Conservation (phyloP, 371 early-diverging fungal species). For the Mortierella sp. region DNA sequence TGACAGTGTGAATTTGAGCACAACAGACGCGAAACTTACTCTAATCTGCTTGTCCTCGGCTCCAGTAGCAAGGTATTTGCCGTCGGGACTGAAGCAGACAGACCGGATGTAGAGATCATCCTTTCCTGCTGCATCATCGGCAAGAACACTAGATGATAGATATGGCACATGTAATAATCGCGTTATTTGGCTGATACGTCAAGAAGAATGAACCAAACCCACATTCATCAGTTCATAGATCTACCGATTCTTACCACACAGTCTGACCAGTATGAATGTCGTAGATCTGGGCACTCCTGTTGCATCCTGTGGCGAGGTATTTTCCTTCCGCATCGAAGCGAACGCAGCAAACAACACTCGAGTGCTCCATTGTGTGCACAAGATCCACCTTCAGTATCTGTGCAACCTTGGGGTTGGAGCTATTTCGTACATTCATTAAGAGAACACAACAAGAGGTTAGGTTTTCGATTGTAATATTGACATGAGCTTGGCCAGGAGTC, state of each 20-base stretch:
- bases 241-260: slow-evolving; percentile 68
- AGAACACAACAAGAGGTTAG: no score
- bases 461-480: no score
- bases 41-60: slow-evolving; percentile 98
- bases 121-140: slow-evolving; percentile 81
- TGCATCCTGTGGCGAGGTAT: slow-evolving; percentile 96
- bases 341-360: slow-evolving; percentile 96
- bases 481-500: no score
- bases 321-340: slow-evolving; percentile 94
- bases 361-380: slow-evolving; percentile 89
- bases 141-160: slow-evolving; percentile 69
- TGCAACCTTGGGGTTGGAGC: slow-evolving; percentile 83
- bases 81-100: slow-evolving; percentile 97
- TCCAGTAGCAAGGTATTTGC: slow-evolving; percentile 93
- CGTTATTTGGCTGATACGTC: no score
- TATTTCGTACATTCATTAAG: slow-evolving; percentile 19
- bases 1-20: no score
- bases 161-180: no score
- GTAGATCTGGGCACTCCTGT: slow-evolving; percentile 91
- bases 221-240: no score
- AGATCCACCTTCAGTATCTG: slow-evolving; percentile 86
- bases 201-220: no score
- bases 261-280: slow-evolving; percentile 82
- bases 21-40: slow-evolving; percentile 52
- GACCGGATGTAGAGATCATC: slow-evolving; percentile 96